Evolutionary conservation across 2,329 filamentous ascomycete genomes (phyloP).

Genomic region (Colletotrichum sp.): DNA sequence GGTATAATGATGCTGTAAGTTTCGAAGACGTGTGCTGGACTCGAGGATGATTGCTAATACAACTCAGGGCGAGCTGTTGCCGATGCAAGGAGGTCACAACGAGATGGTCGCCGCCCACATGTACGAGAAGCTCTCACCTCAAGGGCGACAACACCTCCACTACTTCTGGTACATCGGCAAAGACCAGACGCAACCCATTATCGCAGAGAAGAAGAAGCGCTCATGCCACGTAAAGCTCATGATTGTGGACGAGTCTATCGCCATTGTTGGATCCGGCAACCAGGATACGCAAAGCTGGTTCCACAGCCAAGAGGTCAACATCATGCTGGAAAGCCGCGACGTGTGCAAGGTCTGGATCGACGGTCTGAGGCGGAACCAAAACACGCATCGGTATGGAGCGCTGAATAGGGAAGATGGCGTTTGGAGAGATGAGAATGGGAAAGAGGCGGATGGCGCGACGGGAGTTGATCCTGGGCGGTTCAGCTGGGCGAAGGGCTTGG

Average conservation of each 20-base stretch:
- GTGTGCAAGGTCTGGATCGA: slow-evolving; percentile 51
- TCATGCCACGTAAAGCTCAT: background rate
- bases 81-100: slow-evolving; percentile 77
- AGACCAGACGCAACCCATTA: background rate
- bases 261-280: background rate
- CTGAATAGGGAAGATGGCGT: slow-evolving; percentile 63
- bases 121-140: slow-evolving; percentile 55
- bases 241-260: background rate
- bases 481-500: slow-evolving; percentile 61
- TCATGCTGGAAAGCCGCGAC: slow-evolving; percentile 70
- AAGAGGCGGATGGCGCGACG: slow-evolving; percentile 53
- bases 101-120: slow-evolving; percentile 71
- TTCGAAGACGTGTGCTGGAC: rapidly evolving
- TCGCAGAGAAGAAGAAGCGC: background rate
- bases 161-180: background rate
- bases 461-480: slow-evolving; percentile 60
- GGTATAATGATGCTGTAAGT: slow-evolving; percentile 74
- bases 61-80: slow-evolving; percentile 72
- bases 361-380: slow-evolving; percentile 57
- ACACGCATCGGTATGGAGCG: slow-evolving; percentile 64
- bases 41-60: rapidly evolving
- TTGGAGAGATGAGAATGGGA: slow-evolving; percentile 61
- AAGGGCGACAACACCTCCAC: slow-evolving; percentile 14
- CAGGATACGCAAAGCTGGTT: slow-evolving; percentile 73
- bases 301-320: slow-evolving; percentile 78